Conservation (phyloP, 1,284 basidiomycete genomes). For the Pseudozyma sp. region DNA sequence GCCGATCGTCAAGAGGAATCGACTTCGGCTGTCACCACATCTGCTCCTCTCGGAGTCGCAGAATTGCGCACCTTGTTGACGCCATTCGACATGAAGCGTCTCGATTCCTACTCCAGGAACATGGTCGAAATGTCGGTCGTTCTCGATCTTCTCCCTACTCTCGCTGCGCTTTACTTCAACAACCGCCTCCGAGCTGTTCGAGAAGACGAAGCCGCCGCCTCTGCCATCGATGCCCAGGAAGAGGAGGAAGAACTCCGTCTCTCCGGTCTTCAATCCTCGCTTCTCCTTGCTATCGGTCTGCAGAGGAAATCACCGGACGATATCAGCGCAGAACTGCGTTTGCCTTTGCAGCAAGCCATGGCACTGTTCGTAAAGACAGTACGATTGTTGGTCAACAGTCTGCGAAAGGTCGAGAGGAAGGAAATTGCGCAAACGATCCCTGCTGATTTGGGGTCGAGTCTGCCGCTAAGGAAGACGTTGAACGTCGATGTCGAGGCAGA, state of each 20-base stretch:
- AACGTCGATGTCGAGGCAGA: slow-evolving; percentile 55
- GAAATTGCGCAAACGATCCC: slow-evolving; percentile 47
- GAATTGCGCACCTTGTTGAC: slow-evolving; percentile 83
- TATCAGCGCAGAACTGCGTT: slow-evolving; percentile 72
- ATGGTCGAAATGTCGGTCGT: slow-evolving; percentile 96
- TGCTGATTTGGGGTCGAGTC: slow-evolving; percentile 21
- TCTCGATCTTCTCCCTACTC: slow-evolving; percentile 86
- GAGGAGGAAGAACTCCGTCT: slow-evolving; percentile 54
- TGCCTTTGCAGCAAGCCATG: slow-evolving; percentile 87
- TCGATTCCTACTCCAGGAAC: slow-evolving; percentile 95
- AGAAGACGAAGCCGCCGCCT: slow-evolving; percentile 55
- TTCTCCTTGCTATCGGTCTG: slow-evolving; percentile 78
- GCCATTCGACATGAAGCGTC: slow-evolving; percentile 94
- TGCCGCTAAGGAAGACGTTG: slow-evolving; percentile 34
- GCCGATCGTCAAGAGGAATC: slow-evolving; percentile 26
- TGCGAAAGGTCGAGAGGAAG: slow-evolving; percentile 83
- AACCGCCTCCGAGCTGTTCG: slow-evolving; percentile 59
- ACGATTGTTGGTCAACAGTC: slow-evolving; percentile 82
- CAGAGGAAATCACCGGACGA: slow-evolving; percentile 93
- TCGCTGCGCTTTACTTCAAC: slow-evolving; percentile 88
- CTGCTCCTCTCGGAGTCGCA: slow-evolving; percentile 69
- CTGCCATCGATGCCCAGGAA: slow-evolving; percentile 40
- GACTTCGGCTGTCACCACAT: slow-evolving; percentile 12
- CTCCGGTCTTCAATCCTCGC: slow-evolving; percentile 57
- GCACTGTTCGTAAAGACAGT: slow-evolving; percentile 93